Conservation (phyloP, 164 flowering plant genomes). For the Piper longum region DNA sequence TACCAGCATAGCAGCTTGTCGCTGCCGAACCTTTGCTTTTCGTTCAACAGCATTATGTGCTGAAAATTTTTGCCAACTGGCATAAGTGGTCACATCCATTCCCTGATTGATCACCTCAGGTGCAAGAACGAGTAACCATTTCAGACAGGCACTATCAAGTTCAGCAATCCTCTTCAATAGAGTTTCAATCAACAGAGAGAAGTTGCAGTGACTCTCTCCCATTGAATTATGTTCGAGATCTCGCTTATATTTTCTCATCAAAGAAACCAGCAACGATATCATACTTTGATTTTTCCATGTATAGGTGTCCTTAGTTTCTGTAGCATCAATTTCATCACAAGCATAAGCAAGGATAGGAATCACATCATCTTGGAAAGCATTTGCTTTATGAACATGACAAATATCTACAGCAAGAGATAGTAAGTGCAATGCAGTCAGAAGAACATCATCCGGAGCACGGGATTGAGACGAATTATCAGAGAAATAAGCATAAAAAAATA, state of each 20-base stretch:
- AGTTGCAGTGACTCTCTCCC: slow-evolving; percentile 43
- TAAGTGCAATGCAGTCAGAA: slow-evolving; percentile 70
- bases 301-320: slow-evolving; percentile 16
- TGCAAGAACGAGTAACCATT: slow-evolving; percentile 40
- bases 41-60: slow-evolving; percentile 49
- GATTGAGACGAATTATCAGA: slow-evolving; percentile 34
- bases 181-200: slow-evolving; percentile 42
- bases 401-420: slow-evolving; percentile 72
- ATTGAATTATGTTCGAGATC: slow-evolving; percentile 20
- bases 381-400: slow-evolving; percentile 26
- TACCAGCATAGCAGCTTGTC: slow-evolving; percentile 90
- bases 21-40: slow-evolving; percentile 72
- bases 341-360: slow-evolving; percentile 48
- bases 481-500: slow-evolving; percentile 58
- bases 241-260: slow-evolving; percentile 53
- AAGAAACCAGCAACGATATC: slow-evolving; percentile 62
- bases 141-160: slow-evolving; percentile 47
- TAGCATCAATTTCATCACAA: slow-evolving; percentile 38
- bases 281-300: slow-evolving; percentile 32
- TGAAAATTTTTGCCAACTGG: slow-evolving; percentile 12
- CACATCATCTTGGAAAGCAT: slow-evolving; percentile 11
- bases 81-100: slow-evolving; percentile 12
- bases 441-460: slow-evolving; percentile 87
- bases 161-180: slow-evolving; percentile 63
- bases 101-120: slow-evolving; percentile 54